Base-by-base conservation (phyloP, 345 rosid genomes). In the Pistacia vera region DNA sequence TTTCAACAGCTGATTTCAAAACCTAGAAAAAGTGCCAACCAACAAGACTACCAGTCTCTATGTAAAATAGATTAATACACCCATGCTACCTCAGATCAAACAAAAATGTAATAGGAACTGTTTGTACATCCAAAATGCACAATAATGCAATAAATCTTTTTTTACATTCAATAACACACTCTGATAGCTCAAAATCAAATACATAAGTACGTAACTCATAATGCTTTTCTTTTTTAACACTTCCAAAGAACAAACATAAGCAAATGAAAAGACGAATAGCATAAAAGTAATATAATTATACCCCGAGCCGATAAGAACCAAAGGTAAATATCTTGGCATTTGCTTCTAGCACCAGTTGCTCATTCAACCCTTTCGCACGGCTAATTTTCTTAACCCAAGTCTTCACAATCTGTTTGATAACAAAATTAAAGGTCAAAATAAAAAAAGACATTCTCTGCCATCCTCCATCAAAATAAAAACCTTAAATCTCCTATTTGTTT, bases 281-380 rank as follows among this genome's bases (percentile, higher is more conserved):
- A 78, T 55, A 52, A 70, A 69, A 52, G 59, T 5, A 75, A 61
- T 30, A 17, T 35, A 76, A 62, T 36, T 86, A 82, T 93, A 96
- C 99, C 98, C 99, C 99, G 68, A 92, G 86, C 16, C 99, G 97
- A 83, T 96, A 93, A 73, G 99, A 93, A 82, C 99, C 99, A 85
- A 92, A 92, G 16, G 99, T 96, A 88, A 93, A 96, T 82, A 96
- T 92, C 88, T 93, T 91, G 4, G 99, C 99, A 86, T 96, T 96
- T 13, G 98, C 99, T 84, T 93, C 98, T 56, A 89, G 95, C 80
- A 96, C 90, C 78, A 91, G 80, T 79, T 93, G 97, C 77, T 96
- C 98, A 77, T 90, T 91, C 87, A 96, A 79, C 72, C 99, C 97
- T 82, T 89, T 92, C 5, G 86, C 78, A 2, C 95, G 94, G 84